Conservation (phyloP, 2,329 filamentous ascomycete genomes). For the Diatrype stigma region DNA sequence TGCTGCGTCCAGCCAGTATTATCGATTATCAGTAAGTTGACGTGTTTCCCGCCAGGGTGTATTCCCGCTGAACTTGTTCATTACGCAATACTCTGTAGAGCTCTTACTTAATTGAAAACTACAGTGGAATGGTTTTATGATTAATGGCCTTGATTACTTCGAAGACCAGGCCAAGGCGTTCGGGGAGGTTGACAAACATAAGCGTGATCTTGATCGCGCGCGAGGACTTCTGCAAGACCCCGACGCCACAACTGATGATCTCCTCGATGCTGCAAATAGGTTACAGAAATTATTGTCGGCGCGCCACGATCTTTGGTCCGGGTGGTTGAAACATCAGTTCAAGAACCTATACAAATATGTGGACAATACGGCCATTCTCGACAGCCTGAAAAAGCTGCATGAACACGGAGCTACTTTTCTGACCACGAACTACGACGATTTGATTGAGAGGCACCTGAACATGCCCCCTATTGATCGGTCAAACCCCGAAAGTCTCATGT, state of each 20-base stretch:
- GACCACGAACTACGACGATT: constrained; percentile 13
- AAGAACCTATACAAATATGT: constrained; percentile 9
- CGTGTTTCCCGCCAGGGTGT: no score
- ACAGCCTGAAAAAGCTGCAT: constrained; percentile 9
- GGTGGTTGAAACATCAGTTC: constrained; percentile 10
- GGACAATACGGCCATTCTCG: constrained; percentile 6
- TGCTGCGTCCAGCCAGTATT: neutral
- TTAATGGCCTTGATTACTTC: constrained; percentile 8
- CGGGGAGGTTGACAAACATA: neutral
- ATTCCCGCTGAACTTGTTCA: no score
- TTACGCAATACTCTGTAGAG: neutral
- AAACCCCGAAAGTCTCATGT: constrained; percentile 2
- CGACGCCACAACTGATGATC: neutral
- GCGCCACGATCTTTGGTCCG: constrained; percentile 6
- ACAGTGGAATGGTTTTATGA: constrained; percentile 8
- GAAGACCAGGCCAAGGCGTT: constrained; percentile 6
- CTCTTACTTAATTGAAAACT: neutral
- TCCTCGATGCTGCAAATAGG: constrained; percentile 1
- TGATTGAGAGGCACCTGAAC: constrained; percentile 11
- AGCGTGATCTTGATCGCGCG: neutral
- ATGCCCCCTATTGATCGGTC: constrained; percentile 7
- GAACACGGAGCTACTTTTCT: constrained; percentile 9
- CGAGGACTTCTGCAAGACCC: neutral
- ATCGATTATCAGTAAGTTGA: neutral
- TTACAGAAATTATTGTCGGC: constrained; percentile 3